Base-by-base conservation (phyloP, 495 filamentous ascomycete species). In the Tuber indicum region DNA sequence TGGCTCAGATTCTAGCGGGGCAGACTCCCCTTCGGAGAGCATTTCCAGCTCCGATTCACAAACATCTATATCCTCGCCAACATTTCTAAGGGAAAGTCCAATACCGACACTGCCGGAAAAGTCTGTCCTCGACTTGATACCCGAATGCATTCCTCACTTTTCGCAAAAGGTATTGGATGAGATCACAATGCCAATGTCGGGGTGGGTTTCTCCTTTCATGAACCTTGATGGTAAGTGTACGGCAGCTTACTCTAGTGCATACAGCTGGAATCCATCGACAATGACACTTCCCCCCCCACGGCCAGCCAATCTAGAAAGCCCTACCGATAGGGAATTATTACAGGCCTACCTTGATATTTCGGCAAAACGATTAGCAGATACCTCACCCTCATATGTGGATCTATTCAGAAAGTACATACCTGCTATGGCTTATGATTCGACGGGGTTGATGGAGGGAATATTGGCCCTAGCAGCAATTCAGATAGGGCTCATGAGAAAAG, bases 361-460 rank as follows among this genome's bases (percentile, higher is more conserved):
- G 1, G 81, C 80, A n/a, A 78, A 72, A 44, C 74, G 80, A 43
- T 45, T 82, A 49, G 77, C 79, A 74, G 80, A 82, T 74, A 79
- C 74, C 70, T 82, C 81, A 14, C 79, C 81, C 44, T 82, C 81
- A 66, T 78, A 82, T 71, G 76, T 82, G 39, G 81, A 82, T 36
- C 39, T 82, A 45, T 82, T 82, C 43, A 71, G 80, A 44, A 82
- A 82, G 43, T 82, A 82, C 49, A 76, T 82, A 73, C 81, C 81
- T 70, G 81, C 81, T n/a, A 82, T 82, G 81, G 80, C 81, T 43
- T 80, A 82, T 74, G 74, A 78, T 46, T 78, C 75, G 3, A 72
- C 81, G 74, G 81, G 76, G 23, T 75, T 82, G 76, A 82, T 82
- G 81, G 81, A 82, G 76, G 81, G 76, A 41, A 82, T 82, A 72